phyloP scores from a whole-genome alignment of 495 filamentous ascomycete genomes.

The Neurospora intermedia region DNA sequence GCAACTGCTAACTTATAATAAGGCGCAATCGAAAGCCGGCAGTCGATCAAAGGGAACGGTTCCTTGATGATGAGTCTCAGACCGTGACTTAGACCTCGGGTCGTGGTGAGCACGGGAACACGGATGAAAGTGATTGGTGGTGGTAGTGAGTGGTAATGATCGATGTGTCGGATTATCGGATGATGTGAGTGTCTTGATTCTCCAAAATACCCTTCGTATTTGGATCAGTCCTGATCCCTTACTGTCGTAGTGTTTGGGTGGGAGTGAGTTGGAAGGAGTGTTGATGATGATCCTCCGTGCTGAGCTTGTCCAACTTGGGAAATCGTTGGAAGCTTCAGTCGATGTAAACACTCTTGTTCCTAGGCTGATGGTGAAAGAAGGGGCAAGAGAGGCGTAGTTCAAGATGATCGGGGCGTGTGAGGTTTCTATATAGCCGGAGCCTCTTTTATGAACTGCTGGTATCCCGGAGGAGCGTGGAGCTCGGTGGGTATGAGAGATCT shows the following conservation, averaged over 20 bases:
- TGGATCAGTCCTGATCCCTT: background rate
- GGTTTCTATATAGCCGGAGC: constrained; percentile 23
- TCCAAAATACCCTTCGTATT: constrained; percentile 1
- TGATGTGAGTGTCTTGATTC: background rate
- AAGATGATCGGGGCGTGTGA: constrained; percentile 12
- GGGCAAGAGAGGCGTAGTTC: background rate
- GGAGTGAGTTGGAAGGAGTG: background rate
- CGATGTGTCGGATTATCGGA: background rate
- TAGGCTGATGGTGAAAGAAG: constrained; percentile 1
- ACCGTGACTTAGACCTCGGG: background rate
- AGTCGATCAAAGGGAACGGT: background rate
- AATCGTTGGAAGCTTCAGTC: background rate
- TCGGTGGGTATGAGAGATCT: constrained; percentile 26
- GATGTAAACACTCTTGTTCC: background rate
- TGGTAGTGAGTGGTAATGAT: background rate
- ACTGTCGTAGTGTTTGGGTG: background rate
- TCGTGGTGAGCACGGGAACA: background rate
- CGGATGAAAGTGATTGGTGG: background rate
- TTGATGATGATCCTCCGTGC: background rate
- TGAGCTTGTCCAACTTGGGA: background rate
- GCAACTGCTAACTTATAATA: background rate
- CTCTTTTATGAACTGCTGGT: constrained; percentile 6
- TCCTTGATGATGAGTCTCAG: constrained; percentile 1
- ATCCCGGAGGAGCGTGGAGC: constrained; percentile 14
- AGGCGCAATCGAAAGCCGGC: background rate